These are phyloP conservation scores for Aspergillus caelatus DNA, from an alignment of 2,329 filamentous ascomycete species.

Conservation along the genomic window DNA sequence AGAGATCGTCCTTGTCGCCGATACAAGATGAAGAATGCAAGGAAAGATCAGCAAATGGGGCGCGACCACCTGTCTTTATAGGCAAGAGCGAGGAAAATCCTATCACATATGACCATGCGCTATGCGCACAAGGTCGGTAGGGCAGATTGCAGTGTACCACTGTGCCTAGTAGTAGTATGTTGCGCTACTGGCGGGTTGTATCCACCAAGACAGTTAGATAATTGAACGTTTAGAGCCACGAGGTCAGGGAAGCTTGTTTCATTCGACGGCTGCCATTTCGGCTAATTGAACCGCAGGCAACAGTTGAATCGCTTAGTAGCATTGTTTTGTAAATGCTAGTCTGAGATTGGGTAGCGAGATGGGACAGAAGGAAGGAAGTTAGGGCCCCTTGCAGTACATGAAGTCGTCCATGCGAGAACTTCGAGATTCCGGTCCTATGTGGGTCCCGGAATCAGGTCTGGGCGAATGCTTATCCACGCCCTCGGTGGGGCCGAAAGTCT, in stretches of 20 bases:
- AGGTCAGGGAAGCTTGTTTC: constrained; percentile 9
- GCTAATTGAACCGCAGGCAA: background rate
- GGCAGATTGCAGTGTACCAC: background rate
- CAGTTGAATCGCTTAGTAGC: background rate
- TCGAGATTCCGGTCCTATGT: background rate
- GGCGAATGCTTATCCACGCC: constrained; percentile 9
- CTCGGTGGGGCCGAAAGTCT: background rate
- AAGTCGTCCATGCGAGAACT: background rate
- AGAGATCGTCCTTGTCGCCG: background rate
- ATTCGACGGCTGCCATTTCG: constrained; percentile 13
- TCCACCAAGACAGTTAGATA: constrained; percentile 3
- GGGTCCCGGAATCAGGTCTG: background rate
- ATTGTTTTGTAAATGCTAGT: background rate
- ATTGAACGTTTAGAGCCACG: constrained; percentile 12
- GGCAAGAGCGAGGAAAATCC: background rate
- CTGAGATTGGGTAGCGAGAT: background rate
- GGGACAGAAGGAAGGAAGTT: background rate
- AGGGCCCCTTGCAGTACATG: background rate
- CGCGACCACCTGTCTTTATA: constrained; percentile 10
- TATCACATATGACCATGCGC: constrained; percentile 8
- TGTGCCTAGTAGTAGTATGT: background rate
- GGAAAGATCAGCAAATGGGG: background rate
- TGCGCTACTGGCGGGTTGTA: constrained; percentile 1
- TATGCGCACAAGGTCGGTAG: background rate
- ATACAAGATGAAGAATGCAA: background rate